Evolutionary conservation across 2,329 filamentous ascomycete species (phyloP).

Genomic region (Bipolaris victoriae): DNA sequence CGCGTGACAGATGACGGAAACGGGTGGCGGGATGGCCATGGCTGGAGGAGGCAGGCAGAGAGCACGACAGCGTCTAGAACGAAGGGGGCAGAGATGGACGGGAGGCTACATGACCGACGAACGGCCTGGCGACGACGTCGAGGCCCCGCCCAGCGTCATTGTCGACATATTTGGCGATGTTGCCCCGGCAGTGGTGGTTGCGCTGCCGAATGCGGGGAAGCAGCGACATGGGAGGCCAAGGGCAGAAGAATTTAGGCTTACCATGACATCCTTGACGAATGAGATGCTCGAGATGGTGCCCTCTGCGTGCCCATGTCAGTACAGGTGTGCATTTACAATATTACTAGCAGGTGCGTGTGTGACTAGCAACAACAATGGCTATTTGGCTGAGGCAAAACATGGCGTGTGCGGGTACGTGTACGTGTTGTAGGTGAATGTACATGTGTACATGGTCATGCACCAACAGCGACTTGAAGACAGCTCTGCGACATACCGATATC

Average conservation of each 20-base stretch:
- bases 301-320: constrained; percentile 60
- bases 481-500: constrained; percentile 62
- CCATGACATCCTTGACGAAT: constrained; percentile 82
- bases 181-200: constrained; percentile 29
- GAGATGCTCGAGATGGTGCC: constrained; percentile 83
- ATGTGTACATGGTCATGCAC: too few species aligned
- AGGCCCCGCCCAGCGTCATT: constrained; percentile 28
- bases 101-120: constrained; percentile 36
- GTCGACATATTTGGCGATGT: constrained; percentile 32
- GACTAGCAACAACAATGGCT: constrained; percentile 15
- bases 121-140: constrained; percentile 24
- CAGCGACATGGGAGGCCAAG: constrained; percentile 4
- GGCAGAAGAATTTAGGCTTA: constrained; percentile 57
- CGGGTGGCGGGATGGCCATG: constrained; percentile 23
- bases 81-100: constrained; percentile 20
- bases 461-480: constrained; percentile 14
- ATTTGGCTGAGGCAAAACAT: constrained; percentile 38
- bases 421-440: too few species aligned
- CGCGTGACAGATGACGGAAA: constrained; percentile 41
- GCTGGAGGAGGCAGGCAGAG: constrained; percentile 26
- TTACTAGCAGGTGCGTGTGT: constrained; percentile 8
- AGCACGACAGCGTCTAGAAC: constrained; percentile 20
- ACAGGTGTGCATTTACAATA: neutral
- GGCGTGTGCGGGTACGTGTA: constrained; percentile 7
- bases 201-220: constrained; percentile 42